phyloP scores from a whole-genome alignment of 1,284 basidiomycete species.

The Stygiomarasmius scandens region DNA sequence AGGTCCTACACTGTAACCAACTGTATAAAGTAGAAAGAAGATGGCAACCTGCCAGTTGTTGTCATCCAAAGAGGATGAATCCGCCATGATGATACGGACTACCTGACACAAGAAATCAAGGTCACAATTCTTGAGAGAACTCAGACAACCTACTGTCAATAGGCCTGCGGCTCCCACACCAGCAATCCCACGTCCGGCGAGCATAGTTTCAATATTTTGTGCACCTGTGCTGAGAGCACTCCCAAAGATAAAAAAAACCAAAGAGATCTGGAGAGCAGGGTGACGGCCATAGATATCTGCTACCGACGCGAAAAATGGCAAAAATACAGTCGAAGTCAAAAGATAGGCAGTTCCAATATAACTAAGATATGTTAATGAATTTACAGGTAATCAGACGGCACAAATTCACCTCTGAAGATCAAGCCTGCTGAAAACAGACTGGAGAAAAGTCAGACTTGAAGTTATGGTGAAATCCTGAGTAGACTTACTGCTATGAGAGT shows the following conservation, averaged over 20 bases:
- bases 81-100: conserved; percentile 46
- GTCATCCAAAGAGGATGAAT: conserved; percentile 42
- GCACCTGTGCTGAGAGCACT: conserved; percentile 51
- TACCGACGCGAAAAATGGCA: conserved; percentile 51
- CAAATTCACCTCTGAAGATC: conserved; percentile 44
- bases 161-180: conserved; percentile 52
- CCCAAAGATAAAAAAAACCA: conserved; percentile 48
- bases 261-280: conserved; percentile 43
- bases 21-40: conserved; percentile 44
- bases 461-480: neutral
- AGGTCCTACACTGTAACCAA: conserved; percentile 49
- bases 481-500: conserved; percentile 46
- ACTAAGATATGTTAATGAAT: conserved; percentile 16
- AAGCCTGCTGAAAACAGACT: conserved; percentile 49
- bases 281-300: conserved; percentile 47
- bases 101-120: conserved; percentile 29
- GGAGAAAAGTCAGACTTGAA: neutral
- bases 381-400: conserved; percentile 17
- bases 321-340: conserved; percentile 50
- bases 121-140: neutral
- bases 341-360: conserved; percentile 48
- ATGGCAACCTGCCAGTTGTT: conserved; percentile 46
- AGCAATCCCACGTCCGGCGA: conserved; percentile 47
- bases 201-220: conserved; percentile 41
- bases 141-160: conserved; percentile 37